Evolutionary conservation across 2,329 filamentous ascomycete genomes (phyloP), one percentile per base, ranked within the genome.

Genomic region (Penicillium brasilianum): DNA sequence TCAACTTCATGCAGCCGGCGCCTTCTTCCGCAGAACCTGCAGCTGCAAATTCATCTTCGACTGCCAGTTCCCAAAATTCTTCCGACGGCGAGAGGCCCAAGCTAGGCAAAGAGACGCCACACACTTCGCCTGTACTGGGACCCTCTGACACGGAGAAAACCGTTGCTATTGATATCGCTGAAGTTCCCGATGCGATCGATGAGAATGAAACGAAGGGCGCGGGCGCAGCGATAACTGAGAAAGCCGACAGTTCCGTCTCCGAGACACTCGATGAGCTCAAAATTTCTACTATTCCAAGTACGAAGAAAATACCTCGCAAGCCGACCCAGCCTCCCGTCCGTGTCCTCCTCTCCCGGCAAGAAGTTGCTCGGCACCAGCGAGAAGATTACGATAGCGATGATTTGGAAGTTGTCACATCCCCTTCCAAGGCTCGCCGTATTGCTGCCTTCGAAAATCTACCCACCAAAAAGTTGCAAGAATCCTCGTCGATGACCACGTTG

Each of bases 361-460:
- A 72, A 28, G 71, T 78, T 28, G 74, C 75, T 6, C 68, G 71
- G 59, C 67, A 70, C 48, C 74, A 78, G 61, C 60, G 71, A 39
- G 67, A 77, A 14, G 79, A 81, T 56, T 83, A 82, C 0, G 83
- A 84, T 60, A 83, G 82, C 0, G 83, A 84, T 56, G 81, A 78
- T 64, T 80, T 94, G 10, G 87, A 92, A 66, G 87, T 95, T 16
- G 69, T 85, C n/a, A 80, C 78, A 0, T 77, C 76, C 0, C 78
- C 75, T 7, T 73, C 68, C 4, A 79, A 80, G 62, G 74, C 71
- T 58, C 75, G 78, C 25, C 76, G 78, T n/a, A 77, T 80, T 44
- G 78, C 82, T n/a, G 84, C 92, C 2, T 93, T 96, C 66, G 87
- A 92, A 70, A 88, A 85, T 16, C 75, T 90, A 2, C 90, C 89